phyloP scores from a whole-genome alignment of 768 basidiomycete species.

The Boletus edulis region DNA sequence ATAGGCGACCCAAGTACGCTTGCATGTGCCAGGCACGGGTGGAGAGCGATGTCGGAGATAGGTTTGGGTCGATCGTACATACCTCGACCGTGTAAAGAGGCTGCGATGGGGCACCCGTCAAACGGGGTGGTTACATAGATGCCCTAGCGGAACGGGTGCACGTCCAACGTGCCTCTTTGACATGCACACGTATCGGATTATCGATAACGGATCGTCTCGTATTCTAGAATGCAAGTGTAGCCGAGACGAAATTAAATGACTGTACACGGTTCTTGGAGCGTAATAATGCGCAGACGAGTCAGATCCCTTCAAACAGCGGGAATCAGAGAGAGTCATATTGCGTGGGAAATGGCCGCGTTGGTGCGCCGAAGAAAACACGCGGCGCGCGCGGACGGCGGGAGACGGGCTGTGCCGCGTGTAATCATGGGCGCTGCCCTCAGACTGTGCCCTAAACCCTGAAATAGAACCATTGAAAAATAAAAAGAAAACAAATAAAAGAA shows the following conservation, averaged over 20 bases:
- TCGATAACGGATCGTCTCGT: conserved; percentile 11
- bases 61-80: background rate
- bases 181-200: conserved; percentile 3
- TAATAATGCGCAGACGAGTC: conserved; percentile 1
- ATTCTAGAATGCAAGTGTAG: conserved; percentile 8
- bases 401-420: conserved; percentile 10
- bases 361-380: conserved; percentile 20
- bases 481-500: background rate
- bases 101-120: too few species aligned
- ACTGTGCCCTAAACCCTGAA: conserved; percentile 25
- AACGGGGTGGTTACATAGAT: too few species aligned
- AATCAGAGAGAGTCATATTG: background rate
- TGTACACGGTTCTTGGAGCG: background rate
- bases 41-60: conserved; percentile 1
- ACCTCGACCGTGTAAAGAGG: background rate
- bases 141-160: too few species aligned
- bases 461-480: conserved; percentile 1
- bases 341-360: background rate
- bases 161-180: too few species aligned
- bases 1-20: too few species aligned
- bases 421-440: background rate
- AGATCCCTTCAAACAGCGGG: too few species aligned
- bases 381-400: conserved; percentile 17
- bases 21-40: conserved; percentile 14
- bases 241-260: background rate